A percentile compares a stretch with the other conserved stretches of the same genome.
These are phyloP conservation scores for Cavenderia fasciculata DNA, from an alignment of 78 protist genomes.

Conservation along the genomic window DNA sequence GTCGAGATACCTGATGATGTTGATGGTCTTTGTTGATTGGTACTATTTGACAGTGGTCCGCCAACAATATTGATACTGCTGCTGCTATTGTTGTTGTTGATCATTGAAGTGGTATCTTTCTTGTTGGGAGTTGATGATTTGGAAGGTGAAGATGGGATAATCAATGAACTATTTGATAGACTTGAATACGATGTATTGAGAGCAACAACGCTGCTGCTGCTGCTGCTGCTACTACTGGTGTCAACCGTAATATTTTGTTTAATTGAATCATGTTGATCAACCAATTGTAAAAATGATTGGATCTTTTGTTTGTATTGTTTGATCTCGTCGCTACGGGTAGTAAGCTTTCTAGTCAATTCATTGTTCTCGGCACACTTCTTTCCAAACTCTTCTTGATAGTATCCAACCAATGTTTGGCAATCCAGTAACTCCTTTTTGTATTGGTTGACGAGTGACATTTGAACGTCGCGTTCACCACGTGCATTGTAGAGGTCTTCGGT, in stretches of 20 bases:
- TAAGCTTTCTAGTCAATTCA: background rate
- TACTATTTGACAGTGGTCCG: too few relatives aligned
- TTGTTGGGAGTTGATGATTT: conserved; percentile 7
- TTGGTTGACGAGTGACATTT: background rate
- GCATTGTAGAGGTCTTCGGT: conserved; percentile 1
- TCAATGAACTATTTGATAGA: too few relatives aligned
- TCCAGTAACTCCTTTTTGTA: conserved; percentile 38
- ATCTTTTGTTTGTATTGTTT: conserved; percentile 41
- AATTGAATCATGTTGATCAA: conserved; percentile 43
- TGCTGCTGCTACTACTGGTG: conserved; percentile 17
- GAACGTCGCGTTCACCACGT: background rate
- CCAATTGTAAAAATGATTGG: conserved; percentile 46
- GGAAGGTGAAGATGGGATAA: background rate
- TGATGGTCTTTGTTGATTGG: too few relatives aligned
- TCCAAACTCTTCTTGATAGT: conserved; percentile 44
- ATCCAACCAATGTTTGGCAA: conserved; percentile 53
- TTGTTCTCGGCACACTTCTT: conserved; percentile 13
- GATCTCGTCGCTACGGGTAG: conserved; percentile 29
- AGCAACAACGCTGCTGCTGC: too few relatives aligned
- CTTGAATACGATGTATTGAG: too few relatives aligned
- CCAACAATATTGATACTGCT: too few relatives aligned
- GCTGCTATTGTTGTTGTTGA: too few relatives aligned
- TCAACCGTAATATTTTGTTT: too few relatives aligned
- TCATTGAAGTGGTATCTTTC: conserved; percentile 1
- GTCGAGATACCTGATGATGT: background rate